Percentiles rank a stretch among this genome's conserved stretches.
These are phyloP conservation scores for Agrocybe praecox DNA, from an alignment of 768 basidiomycete species.

Conservation along the genomic window DNA sequence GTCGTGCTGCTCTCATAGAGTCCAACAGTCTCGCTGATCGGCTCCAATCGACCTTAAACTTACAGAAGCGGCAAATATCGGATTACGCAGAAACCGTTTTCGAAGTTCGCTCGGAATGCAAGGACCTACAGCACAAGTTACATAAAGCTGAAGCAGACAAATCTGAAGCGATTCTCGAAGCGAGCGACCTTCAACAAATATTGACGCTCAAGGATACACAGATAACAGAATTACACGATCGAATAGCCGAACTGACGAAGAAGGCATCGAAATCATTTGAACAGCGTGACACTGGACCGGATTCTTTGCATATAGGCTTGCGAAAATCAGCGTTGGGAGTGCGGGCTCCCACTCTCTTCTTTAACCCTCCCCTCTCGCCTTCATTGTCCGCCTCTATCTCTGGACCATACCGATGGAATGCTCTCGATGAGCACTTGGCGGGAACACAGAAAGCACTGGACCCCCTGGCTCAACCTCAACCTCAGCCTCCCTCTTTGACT, in stretches of 20 bases:
- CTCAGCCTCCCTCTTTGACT: not conserved
- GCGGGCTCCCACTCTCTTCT: not conserved
- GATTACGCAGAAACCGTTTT: not conserved
- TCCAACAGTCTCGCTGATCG: not conserved
- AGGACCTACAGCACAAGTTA: not conserved
- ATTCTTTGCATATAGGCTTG: not conserved
- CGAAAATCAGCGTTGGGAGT: not conserved
- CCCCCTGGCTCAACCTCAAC: not conserved
- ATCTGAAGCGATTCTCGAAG: not conserved
- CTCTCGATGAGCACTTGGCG: no score
- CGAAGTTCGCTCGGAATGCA: not conserved
- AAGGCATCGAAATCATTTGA: not conserved
- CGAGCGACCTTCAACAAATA: not conserved
- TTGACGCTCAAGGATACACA: not conserved
- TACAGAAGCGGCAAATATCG: not conserved
- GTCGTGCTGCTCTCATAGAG: not conserved
- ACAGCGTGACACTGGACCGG: not conserved
- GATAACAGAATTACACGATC: not conserved
- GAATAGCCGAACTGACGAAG: not conserved
- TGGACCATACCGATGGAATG: no score
- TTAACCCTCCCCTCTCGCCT: no score
- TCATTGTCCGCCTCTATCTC: no score
- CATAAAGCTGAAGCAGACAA: not conserved
- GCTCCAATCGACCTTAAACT: not conserved
- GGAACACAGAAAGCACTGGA: not conserved